A percentile compares a stretch with the other conserved stretches of the same genome.
phyloP scores from a whole-genome alignment of 768 basidiomycete genomes.

The Boletus subparvulus region DNA sequence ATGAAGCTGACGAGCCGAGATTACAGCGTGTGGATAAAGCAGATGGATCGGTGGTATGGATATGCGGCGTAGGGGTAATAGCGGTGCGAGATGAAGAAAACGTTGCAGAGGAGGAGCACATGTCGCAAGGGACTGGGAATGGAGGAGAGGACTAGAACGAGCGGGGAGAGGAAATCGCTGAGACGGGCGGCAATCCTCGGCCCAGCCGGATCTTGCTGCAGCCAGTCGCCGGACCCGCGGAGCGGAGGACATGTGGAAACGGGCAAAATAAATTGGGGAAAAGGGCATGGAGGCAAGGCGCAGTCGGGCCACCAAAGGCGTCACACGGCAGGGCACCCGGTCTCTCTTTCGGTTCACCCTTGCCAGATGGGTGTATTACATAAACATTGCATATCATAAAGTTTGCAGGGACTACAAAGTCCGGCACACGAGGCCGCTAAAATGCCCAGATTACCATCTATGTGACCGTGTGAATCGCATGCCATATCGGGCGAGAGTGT shows the following conservation, averaged over 20 bases:
- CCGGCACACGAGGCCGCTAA: conserved; percentile 35
- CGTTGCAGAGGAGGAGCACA: conserved; percentile 28
- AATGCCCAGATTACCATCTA: conserved; percentile 22
- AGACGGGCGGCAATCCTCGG: conserved; percentile 25
- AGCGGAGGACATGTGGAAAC: conserved; percentile 4
- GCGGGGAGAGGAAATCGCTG: background rate
- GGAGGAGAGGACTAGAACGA: conserved; percentile 4
- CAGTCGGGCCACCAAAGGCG: conserved; percentile 19
- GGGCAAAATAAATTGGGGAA: conserved; percentile 19
- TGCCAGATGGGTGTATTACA: conserved; percentile 30
- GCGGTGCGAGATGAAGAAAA: conserved; percentile 34
- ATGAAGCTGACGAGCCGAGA: conserved; percentile 27
- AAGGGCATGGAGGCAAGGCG: conserved; percentile 7
- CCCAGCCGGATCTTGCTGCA: conserved; percentile 27
- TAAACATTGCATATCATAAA: conserved; percentile 24
- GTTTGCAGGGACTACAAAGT: conserved; percentile 32
- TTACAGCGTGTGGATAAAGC: conserved; percentile 21
- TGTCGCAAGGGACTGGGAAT: conserved; percentile 19
- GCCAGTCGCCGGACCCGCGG: conserved; percentile 30
- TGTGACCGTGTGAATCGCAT: background rate
- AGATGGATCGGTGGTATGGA: conserved; percentile 21
- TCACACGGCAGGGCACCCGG: conserved; percentile 30
- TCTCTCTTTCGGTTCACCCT: background rate
- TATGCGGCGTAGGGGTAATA: conserved; percentile 25
- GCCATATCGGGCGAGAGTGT: conserved; percentile 13